Percentiles rank a stretch among this genome's conserved stretches.
phyloP scores from a whole-genome alignment of 2,329 filamentous ascomycete species.

The Alternaria alternata region DNA sequence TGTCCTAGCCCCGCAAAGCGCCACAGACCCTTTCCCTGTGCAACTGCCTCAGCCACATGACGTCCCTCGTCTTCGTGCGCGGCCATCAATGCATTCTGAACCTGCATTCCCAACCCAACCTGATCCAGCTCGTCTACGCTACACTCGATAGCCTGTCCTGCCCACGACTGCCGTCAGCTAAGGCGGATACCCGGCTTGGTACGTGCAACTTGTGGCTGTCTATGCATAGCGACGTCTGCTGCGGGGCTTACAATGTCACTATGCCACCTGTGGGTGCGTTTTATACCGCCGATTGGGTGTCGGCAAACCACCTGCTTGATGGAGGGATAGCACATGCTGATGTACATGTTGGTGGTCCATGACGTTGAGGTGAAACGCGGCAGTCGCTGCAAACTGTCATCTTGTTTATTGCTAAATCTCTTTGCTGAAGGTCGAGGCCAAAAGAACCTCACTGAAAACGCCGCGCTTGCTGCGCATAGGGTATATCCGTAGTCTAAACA shows the following conservation, averaged over 20 bases:
- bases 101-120: not conserved
- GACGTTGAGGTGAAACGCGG: slow-evolving; percentile 6
- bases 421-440: not conserved
- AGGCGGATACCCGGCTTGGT: slow-evolving; percentile 15
- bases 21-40: slow-evolving; percentile 20
- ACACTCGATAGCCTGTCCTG: not conserved
- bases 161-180: not conserved
- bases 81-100: not conserved
- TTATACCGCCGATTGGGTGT: slow-evolving; percentile 19
- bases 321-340: slow-evolving; percentile 7
- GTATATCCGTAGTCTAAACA: slow-evolving; percentile 18
- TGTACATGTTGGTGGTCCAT: slow-evolving; percentile 10
- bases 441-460: slow-evolving; percentile 7
- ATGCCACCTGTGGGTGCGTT: not conserved
- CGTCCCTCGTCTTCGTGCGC: slow-evolving; percentile 10
- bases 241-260: slow-evolving; percentile 14
- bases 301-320: slow-evolving; percentile 11
- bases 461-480: slow-evolving; percentile 15
- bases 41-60: slow-evolving; percentile 19
- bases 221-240: slow-evolving; percentile 19
- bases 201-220: slow-evolving; percentile 11
- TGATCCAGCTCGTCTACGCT: not conserved
- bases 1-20: slow-evolving; percentile 24
- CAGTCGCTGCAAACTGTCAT: not conserved
- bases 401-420: not conserved